Base-by-base conservation (phyloP, 345 rosid genomes). In the Mercurialis annua region DNA sequence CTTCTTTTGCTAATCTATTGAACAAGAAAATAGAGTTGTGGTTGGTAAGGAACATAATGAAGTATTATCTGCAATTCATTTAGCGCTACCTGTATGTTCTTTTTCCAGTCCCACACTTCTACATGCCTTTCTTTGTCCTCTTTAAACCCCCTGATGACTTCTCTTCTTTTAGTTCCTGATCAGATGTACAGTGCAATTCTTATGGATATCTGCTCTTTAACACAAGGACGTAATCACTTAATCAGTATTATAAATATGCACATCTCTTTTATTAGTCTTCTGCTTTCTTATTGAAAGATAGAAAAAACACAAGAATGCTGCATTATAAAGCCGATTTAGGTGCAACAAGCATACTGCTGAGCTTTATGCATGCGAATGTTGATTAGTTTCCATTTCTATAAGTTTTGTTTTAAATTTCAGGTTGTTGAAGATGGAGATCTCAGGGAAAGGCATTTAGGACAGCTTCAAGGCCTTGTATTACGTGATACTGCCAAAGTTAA, bases 381-480 rank as follows among this genome's bases (percentile, higher is more conserved):
- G n/a, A n/a, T n/a, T n/a, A n/a, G 59, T 33, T 58, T 15, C 49
- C 12, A 5, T 40, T 56, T 60, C 48, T 18, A 51, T 6, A 1
- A 24, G 36, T 31, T 18, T 75, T 58, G 14, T 10, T 65, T 17
- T 67, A 46, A 63, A 64, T 67, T 67, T 43, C 72, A 92, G 98
- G 97, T 92, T 51, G 68, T 81, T 55, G 73, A 84, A 69, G 91
- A 92, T 76, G 76, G 70, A 50, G 86, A 75, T 46, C 70, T 92
- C 9, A 60, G 96, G 59, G 98, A 92, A 62, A 87, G 96, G 54
- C 82, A 90, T 78, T 75, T 87, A 60, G 98, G 98, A 29, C 92
- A 85, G 70, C 88, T 92, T 81, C 96, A 92, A 77, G 98, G 96
- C 52, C 77, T 81, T 71, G 74, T 78, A 31, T 65, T 78, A 51